Evolutionary conservation across 352 stramenopile genomes (phyloP).

Genomic region (Globisporangium cylindrosporum): DNA sequence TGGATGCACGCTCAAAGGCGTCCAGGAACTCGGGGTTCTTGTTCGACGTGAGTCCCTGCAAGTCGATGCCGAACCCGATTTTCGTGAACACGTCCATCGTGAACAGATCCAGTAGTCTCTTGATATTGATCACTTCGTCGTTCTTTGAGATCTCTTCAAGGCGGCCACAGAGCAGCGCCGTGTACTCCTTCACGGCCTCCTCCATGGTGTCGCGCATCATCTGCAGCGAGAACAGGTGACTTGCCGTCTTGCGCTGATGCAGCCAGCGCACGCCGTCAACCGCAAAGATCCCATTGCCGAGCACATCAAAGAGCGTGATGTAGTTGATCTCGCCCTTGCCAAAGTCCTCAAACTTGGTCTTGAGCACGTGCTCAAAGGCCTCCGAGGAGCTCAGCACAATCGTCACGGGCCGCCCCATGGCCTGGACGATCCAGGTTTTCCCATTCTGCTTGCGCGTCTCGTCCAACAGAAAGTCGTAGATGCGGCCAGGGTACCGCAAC

Average conservation of each 20-base stretch:
- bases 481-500: slow-evolving; percentile 20
- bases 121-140: slow-evolving; percentile 15
- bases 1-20: slow-evolving; percentile 31
- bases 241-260: slow-evolving; percentile 68
- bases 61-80: slow-evolving; percentile 52
- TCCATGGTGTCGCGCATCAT: slow-evolving; percentile 35
- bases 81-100: slow-evolving; percentile 59
- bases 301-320: slow-evolving; percentile 28
- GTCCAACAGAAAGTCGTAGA: slow-evolving; percentile 25
- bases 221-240: slow-evolving; percentile 68
- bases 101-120: slow-evolving; percentile 33
- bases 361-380: slow-evolving; percentile 32
- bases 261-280: slow-evolving; percentile 42
- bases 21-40: slow-evolving; percentile 25
- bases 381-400: slow-evolving; percentile 27
- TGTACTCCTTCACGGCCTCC: slow-evolving; percentile 19
- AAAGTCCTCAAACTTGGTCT: slow-evolving; percentile 55
- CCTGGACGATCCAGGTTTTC: slow-evolving; percentile 11
- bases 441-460: slow-evolving; percentile 26
- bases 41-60: slow-evolving; percentile 22
- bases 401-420: slow-evolving; percentile 11
- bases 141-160: background rate
- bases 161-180: slow-evolving; percentile 9
- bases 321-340: slow-evolving; percentile 36
- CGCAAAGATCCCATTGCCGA: slow-evolving; percentile 61